Base-by-base conservation (phyloP, 768 basidiomycete species). In the Suillus discolor region DNA sequence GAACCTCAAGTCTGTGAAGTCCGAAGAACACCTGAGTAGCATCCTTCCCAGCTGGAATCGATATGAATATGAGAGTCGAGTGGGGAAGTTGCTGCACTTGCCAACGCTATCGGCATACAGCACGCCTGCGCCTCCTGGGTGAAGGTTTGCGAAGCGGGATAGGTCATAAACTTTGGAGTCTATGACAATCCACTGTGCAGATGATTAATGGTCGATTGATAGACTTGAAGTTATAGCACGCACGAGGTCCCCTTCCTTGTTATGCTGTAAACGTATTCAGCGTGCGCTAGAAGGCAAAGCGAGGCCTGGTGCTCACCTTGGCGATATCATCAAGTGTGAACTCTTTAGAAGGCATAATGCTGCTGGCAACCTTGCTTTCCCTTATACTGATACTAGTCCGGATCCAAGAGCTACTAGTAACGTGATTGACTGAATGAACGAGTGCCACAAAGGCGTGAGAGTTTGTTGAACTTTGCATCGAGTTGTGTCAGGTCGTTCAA, bases 91-190 rank as follows among this genome's bases (percentile, higher is more conserved):
- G 64, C 6, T 62, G 57, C 4, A 71, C 86, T 70, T 71, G 91
- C 92, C 91, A 62, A 97, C 83, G 44, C 82, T 78, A 12, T 85
- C 77, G 23, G 89, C 86, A 68, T 84, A 84, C 36, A 94, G 79
- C 6, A 97, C 94, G 41, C 87, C 89, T 34, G 85, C 74, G 12
- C 96, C 95, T 62, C 96, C 87, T 1, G 94, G 96, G 72, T 99
- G 96, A 60, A 97, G 78, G 66, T 87, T 81, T 28, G 87, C 89
- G 71, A 99, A 97, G 66, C 85, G 88, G 45, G 90, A 87, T 38
- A 99, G 75, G 72, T 94, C 87, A 65, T 91, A 95, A 36, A 95
- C 92, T 71, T 89, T 91, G 9, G 90, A 80, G 74, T 95, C 93
- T 61, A 95, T 83, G 42, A 91, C 80, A 53, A 95, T 83, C 93